Evolutionary conservation across 225 moss, liverwort and hornwort genomes (phyloP).

Genomic region (Lunularia cruciata): DNA sequence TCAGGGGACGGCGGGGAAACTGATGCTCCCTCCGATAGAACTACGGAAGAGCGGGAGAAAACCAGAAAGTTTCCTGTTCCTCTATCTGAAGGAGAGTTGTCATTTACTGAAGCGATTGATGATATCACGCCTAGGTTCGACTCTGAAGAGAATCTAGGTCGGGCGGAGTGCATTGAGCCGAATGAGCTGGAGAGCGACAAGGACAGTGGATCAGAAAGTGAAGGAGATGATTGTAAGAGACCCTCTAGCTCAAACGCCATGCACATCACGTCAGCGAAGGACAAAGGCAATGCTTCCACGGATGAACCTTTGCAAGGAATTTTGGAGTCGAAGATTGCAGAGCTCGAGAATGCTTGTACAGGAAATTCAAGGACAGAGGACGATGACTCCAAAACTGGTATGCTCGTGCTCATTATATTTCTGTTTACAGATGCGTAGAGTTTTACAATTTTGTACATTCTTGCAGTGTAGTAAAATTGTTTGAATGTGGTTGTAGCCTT

Average conservation of each 20-base stretch:
- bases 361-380: conserved; percentile 69
- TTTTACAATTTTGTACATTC: no score
- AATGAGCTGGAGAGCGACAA: conserved; percentile 47
- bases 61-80: conserved; percentile 79
- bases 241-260: conserved; percentile 70
- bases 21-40: conserved; percentile 35
- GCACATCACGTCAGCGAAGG: conserved; percentile 48
- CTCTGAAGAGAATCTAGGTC: conserved; percentile 10
- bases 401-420: no score
- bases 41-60: conserved; percentile 57
- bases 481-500: no score
- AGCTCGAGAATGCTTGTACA: conserved; percentile 70
- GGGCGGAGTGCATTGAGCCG: conserved; percentile 9
- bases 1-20: conserved; percentile 34
- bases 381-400: conserved; percentile 78
- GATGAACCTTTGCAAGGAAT: conserved; percentile 89
- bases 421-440: no score
- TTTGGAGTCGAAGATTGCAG: conserved; percentile 84
- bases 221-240: conserved; percentile 73
- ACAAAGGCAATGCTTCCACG: conserved; percentile 52
- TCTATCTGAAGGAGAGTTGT: conserved; percentile 59
- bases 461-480: no score
- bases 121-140: conserved; percentile 6
- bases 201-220: conserved; percentile 80
- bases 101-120: background rate